These are phyloP conservation scores for Leccinum obscurum DNA, from an alignment of 768 basidiomycete species.

Conservation along the genomic window DNA sequence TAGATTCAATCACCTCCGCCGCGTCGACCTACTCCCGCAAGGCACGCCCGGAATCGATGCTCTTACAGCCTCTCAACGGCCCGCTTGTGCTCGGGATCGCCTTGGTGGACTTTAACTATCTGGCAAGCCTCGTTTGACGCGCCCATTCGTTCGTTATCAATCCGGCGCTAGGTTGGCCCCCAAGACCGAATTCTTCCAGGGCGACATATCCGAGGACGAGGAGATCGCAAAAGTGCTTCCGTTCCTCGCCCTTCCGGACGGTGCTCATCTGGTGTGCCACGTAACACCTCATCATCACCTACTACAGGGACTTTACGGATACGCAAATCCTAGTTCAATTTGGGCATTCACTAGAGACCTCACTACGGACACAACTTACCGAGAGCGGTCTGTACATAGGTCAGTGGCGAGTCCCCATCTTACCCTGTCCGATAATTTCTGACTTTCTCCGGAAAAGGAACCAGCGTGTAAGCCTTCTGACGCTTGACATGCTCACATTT, in stretches of 20 bases:
- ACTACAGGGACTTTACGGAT: slow-evolving; percentile 77
- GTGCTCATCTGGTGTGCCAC: slow-evolving; percentile 78
- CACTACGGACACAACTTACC: slow-evolving; percentile 77
- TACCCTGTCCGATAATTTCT: slow-evolving; percentile 5
- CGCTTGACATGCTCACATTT: not conserved
- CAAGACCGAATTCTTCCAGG: slow-evolving; percentile 80
- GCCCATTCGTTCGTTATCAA: slow-evolving; percentile 14
- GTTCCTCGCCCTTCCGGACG: slow-evolving; percentile 95
- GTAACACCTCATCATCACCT: not conserved
- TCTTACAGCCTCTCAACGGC: slow-evolving; percentile 54
- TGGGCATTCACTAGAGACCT: slow-evolving; percentile 69
- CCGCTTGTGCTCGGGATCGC: slow-evolving; percentile 83
- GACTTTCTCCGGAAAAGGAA: slow-evolving; percentile 46
- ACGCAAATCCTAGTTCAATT: slow-evolving; percentile 90
- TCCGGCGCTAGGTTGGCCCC: slow-evolving; percentile 72
- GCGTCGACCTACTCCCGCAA: slow-evolving; percentile 60
- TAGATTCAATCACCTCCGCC: slow-evolving; percentile 60
- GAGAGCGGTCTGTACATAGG: slow-evolving; percentile 97
- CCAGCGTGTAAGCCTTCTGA: slow-evolving; percentile 55
- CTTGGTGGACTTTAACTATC: slow-evolving; percentile 93
- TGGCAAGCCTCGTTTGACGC: slow-evolving; percentile 49
- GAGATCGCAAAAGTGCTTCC: slow-evolving; percentile 85
- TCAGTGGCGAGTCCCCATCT: slow-evolving; percentile 33
- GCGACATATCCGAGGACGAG: slow-evolving; percentile 80
- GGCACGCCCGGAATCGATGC: slow-evolving; percentile 74